Conservation (phyloP, 805 yeast species). For the Diddensiella caesifluorescens region DNA sequence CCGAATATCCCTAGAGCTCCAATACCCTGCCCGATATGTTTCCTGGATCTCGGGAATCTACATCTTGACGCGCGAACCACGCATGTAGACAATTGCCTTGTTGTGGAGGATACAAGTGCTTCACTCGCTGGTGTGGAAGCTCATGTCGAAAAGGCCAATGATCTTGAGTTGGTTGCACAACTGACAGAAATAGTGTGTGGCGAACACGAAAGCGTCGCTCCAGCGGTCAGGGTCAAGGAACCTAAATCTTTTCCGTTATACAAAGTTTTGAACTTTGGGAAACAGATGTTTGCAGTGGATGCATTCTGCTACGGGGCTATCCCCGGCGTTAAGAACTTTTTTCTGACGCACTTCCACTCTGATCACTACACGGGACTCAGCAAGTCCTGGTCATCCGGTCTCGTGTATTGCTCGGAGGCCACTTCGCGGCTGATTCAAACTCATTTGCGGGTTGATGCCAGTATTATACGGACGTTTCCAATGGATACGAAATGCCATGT, state of each 20-base stretch:
- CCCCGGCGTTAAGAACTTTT: constrained; percentile 29
- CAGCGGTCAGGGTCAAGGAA: constrained; percentile 6
- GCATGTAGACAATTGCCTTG: constrained; percentile 30
- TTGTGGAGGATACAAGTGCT: constrained; percentile 3
- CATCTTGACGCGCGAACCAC: constrained; percentile 23
- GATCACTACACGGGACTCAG: constrained; percentile 90
- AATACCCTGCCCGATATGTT: constrained; percentile 19
- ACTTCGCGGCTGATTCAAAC: constrained; percentile 55
- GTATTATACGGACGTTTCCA: constrained; percentile 38
- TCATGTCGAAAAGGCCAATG: not conserved
- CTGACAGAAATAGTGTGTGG: not conserved
- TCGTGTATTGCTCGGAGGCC: constrained; percentile 64
- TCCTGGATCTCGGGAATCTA: constrained; percentile 16
- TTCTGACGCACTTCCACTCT: constrained; percentile 70
- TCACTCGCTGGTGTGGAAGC: not conserved
- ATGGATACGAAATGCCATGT: constrained; percentile 41
- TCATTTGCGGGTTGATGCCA: constrained; percentile 50
- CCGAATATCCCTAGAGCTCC: too few species aligned
- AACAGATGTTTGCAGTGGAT: constrained; percentile 32
- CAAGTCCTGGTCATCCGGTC: constrained; percentile 69
- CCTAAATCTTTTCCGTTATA: constrained; percentile 29
- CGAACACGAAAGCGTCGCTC: not conserved
- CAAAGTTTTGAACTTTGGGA: constrained; percentile 29
- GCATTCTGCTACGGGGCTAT: constrained; percentile 35
- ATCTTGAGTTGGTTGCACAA: not conserved